phyloP scores from a whole-genome alignment of 306 rosid genomes.

The Astragalus membranaceus region DNA sequence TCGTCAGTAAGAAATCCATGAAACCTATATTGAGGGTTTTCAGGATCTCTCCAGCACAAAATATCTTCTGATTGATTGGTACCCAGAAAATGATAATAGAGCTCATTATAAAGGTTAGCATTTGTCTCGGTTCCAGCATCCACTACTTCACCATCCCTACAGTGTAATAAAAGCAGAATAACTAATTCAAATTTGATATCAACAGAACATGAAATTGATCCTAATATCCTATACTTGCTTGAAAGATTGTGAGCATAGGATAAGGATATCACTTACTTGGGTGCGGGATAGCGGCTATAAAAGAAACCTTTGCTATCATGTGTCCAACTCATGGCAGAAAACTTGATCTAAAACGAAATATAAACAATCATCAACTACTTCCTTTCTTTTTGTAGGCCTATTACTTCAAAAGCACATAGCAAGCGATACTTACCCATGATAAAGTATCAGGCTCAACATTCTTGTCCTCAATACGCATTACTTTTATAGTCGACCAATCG shows the following conservation, averaged over 20 bases:
- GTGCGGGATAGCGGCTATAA: constrained; percentile 93
- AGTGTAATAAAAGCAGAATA: constrained; percentile 15
- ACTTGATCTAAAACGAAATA: constrained; percentile 70
- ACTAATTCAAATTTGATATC: constrained; percentile 4
- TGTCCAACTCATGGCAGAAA: constrained; percentile 82
- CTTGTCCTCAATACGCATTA: constrained; percentile 60
- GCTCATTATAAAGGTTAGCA: constrained; percentile 68
- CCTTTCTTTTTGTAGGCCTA: neutral
- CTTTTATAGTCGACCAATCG: constrained; percentile 83
- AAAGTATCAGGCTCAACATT: constrained; percentile 52
- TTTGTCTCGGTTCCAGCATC: constrained; percentile 96
- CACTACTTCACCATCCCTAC: constrained; percentile 58
- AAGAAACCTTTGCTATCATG: constrained; percentile 85
- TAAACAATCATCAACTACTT: neutral
- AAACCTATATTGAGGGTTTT: constrained; percentile 65
- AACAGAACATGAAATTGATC: neutral
- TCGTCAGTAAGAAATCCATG: constrained; percentile 63
- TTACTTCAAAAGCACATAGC: neutral
- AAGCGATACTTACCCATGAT: constrained; percentile 71
- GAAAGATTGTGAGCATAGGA: neutral
- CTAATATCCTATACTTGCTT: neutral
- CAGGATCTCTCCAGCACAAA: constrained; percentile 82
- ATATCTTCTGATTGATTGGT: constrained; percentile 78
- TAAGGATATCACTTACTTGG: constrained; percentile 53
- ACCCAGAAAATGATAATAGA: constrained; percentile 86